These are phyloP conservation scores for Leishmania lainsoni DNA, from an alignment of 208 protist species.

Conservation along the genomic window DNA sequence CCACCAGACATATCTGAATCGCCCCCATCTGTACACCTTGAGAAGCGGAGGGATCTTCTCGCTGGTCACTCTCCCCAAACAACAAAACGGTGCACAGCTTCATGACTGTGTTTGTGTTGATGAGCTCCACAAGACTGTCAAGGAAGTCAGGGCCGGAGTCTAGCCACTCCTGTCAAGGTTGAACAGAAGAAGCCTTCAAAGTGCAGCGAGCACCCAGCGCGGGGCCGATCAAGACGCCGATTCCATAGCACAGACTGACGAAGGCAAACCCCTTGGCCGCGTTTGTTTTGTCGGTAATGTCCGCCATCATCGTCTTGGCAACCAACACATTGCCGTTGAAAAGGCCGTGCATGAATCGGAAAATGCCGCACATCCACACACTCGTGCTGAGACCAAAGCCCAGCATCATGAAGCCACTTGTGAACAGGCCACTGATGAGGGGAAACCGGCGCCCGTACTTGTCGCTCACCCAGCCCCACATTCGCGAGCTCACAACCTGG, in stretches of 20 bases:
- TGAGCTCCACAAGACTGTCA: conserved; percentile 43
- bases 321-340: conserved; percentile 81
- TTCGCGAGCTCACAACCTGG: conserved; percentile 49
- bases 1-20: conserved; percentile 26
- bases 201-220: conserved; percentile 64
- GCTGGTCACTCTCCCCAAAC: conserved; percentile 8
- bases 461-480: conserved; percentile 71
- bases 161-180: conserved; percentile 69
- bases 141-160: conserved; percentile 50
- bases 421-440: conserved; percentile 59
- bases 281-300: conserved; percentile 76
- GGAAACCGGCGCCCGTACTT: conserved; percentile 58
- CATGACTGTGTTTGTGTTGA: conserved; percentile 23
- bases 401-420: conserved; percentile 63
- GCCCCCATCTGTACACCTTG: conserved; percentile 57
- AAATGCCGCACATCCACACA: conserved; percentile 49
- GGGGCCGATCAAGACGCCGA: conserved; percentile 67
- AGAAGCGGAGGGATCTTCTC: conserved; percentile 43
- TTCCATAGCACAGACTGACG: conserved; percentile 88
- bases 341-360: conserved; percentile 71
- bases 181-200: conserved; percentile 60
- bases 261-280: conserved; percentile 94
- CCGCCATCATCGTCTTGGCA: conserved; percentile 77
- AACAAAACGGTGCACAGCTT: conserved; percentile 17
- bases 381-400: conserved; percentile 61